Evolutionary conservation across 805 yeast genomes (phyloP).

Genomic region (Lipomyces orientalis): DNA sequence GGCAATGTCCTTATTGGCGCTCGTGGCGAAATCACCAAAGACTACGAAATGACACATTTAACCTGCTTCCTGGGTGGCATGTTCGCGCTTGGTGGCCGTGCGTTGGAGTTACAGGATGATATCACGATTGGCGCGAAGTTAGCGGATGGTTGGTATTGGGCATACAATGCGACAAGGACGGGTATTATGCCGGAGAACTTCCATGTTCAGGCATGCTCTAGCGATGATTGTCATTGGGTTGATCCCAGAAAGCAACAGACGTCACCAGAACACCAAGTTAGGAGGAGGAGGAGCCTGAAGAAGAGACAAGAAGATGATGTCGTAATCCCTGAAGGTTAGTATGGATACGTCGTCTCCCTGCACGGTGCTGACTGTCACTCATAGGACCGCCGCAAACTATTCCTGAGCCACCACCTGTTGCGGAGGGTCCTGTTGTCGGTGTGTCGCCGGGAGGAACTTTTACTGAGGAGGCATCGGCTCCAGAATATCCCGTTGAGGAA

Average conservation of each 20-base stretch:
- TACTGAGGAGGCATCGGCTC: constrained; percentile 2
- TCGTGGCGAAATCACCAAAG: constrained; percentile 39
- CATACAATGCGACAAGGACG: constrained; percentile 48
- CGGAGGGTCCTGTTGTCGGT: neutral
- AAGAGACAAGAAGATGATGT: constrained; percentile 11
- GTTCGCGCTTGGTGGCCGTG: constrained; percentile 55
- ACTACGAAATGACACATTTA: constrained; percentile 54
- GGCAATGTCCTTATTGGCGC: constrained; percentile 40
- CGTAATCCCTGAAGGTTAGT: neutral
- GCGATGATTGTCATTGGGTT: constrained; percentile 23
- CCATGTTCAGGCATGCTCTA: constrained; percentile 42
- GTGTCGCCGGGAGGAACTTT: neutral
- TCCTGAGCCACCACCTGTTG: neutral
- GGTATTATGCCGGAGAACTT: constrained; percentile 55
- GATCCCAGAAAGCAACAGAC: constrained; percentile 6
- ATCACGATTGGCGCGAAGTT: constrained; percentile 51
- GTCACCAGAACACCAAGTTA: neutral
- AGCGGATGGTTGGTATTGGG: constrained; percentile 56
- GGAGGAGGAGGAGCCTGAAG: constrained; percentile 5
- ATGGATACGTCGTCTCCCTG: neutral
- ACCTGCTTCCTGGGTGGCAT: constrained; percentile 61
- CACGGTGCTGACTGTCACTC: neutral
- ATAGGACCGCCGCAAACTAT: neutral
- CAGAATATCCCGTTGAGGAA: neutral
- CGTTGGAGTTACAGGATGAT: constrained; percentile 49